Conservation (phyloP, 352 stramenopile species). For the Phytophthora citricola region DNA sequence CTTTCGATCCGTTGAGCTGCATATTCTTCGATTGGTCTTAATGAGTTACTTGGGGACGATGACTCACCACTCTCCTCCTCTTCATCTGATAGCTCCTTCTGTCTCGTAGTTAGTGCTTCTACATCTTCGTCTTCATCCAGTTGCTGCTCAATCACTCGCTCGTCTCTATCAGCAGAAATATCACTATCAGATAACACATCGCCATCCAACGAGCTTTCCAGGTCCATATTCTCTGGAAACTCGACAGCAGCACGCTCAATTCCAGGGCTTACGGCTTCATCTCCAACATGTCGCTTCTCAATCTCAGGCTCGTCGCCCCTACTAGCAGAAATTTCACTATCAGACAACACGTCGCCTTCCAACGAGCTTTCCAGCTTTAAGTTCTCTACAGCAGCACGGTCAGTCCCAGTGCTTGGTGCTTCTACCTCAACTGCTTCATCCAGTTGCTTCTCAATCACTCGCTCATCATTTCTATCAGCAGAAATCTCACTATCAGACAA, state of each 20-base stretch:
- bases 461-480: conserved; percentile 1
- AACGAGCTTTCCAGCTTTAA: too few species aligned
- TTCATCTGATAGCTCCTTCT: background rate
- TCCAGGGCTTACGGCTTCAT: too few species aligned
- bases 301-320: background rate
- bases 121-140: background rate
- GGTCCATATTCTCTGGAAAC: background rate
- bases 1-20: too few species aligned
- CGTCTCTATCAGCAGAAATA: background rate
- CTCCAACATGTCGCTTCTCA: background rate
- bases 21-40: too few species aligned
- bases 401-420: background rate
- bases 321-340: too few species aligned
- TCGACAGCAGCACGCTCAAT: background rate
- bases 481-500: background rate
- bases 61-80: too few species aligned
- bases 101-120: background rate
- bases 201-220: conserved; percentile 13
- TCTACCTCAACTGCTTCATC: background rate
- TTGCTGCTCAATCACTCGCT: conserved; percentile 1
- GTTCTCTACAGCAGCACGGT: background rate
- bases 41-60: too few species aligned
- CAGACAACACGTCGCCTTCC: too few species aligned
- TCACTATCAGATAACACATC: conserved; percentile 15
- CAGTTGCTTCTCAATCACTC: background rate